Evolutionary conservation across 228 moss, liverwort and hornwort genomes (phyloP).

Genomic region (Sphagnum fallax): DNA sequence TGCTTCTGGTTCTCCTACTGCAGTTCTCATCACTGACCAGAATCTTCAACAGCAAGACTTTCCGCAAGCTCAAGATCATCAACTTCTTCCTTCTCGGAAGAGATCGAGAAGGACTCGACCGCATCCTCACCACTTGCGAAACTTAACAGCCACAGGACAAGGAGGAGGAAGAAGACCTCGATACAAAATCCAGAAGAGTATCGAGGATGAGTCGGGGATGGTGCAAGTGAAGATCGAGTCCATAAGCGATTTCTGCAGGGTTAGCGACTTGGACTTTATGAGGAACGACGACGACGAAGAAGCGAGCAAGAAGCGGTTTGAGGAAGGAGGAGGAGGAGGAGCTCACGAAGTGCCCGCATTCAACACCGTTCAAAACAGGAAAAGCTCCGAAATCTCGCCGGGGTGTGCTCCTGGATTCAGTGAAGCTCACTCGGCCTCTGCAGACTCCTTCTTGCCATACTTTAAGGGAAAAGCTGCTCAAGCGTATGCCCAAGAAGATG

Average conservation of each 20-base stretch:
- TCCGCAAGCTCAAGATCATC: not conserved
- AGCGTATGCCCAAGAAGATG: slow-evolving; percentile 24
- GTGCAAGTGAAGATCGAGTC: slow-evolving; percentile 19
- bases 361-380: slow-evolving; percentile 46
- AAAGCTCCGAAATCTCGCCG: not conserved
- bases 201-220: not conserved
- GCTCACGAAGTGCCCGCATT: slow-evolving; percentile 50
- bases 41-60: too few species aligned
- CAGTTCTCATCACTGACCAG: too few species aligned
- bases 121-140: slow-evolving; percentile 15
- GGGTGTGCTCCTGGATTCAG: slow-evolving; percentile 17
- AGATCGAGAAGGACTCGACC: slow-evolving; percentile 40
- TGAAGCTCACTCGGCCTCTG: slow-evolving; percentile 21
- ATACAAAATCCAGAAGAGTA: slow-evolving; percentile 2
- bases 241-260: too few species aligned
- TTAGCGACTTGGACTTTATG: too few species aligned
- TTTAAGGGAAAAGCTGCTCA: slow-evolving; percentile 42
- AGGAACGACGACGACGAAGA: too few species aligned
- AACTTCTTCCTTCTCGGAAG: slow-evolving; percentile 35
- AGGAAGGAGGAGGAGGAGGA: not conserved
- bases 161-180: not conserved
- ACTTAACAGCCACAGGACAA: too few species aligned
- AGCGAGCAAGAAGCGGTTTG: not conserved
- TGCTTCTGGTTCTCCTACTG: not conserved
- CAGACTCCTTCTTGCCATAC: slow-evolving; percentile 40